Conservation (phyloP, 2,329 filamentous ascomycete species). For the Fusarium transvaalense region DNA sequence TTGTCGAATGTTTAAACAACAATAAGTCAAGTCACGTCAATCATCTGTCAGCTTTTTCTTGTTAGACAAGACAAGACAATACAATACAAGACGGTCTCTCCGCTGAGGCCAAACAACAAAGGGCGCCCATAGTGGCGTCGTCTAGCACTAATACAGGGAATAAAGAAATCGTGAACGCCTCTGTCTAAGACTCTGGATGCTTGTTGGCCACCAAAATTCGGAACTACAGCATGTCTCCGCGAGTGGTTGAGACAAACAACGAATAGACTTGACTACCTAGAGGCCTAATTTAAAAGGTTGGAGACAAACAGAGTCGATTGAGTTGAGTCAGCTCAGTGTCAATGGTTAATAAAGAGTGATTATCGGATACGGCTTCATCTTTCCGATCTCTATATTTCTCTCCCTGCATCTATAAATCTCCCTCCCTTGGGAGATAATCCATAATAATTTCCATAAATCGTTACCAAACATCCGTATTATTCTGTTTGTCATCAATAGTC, state of each 20-base stretch:
- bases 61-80: neutral
- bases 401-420: slow-evolving; percentile 35
- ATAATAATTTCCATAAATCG: slow-evolving; percentile 16
- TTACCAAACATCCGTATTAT: slow-evolving; percentile 10
- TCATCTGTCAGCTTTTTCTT: slow-evolving; percentile 6
- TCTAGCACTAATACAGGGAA: slow-evolving; percentile 8
- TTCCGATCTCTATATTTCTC: slow-evolving; percentile 1
- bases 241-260: slow-evolving; percentile 47
- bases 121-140: slow-evolving; percentile 10
- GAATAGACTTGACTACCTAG: slow-evolving; percentile 31
- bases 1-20: slow-evolving; percentile 10
- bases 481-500: slow-evolving; percentile 27
- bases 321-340: slow-evolving; percentile 6
- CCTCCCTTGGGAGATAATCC: slow-evolving; percentile 31
- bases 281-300: slow-evolving; percentile 3
- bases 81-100: slow-evolving; percentile 17
- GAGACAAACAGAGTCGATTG: slow-evolving; percentile 13
- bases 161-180: slow-evolving; percentile 26
- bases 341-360: slow-evolving; percentile 30
- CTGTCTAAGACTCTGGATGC: slow-evolving; percentile 36
- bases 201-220: slow-evolving; percentile 28
- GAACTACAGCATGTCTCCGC: slow-evolving; percentile 38
- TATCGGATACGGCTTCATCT: slow-evolving; percentile 24
- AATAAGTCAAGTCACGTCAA: slow-evolving; percentile 26
- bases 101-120: slow-evolving; percentile 13